Evolutionary conservation across 2,329 filamentous ascomycete species (phyloP).

Genomic region (Capronia coronata): DNA sequence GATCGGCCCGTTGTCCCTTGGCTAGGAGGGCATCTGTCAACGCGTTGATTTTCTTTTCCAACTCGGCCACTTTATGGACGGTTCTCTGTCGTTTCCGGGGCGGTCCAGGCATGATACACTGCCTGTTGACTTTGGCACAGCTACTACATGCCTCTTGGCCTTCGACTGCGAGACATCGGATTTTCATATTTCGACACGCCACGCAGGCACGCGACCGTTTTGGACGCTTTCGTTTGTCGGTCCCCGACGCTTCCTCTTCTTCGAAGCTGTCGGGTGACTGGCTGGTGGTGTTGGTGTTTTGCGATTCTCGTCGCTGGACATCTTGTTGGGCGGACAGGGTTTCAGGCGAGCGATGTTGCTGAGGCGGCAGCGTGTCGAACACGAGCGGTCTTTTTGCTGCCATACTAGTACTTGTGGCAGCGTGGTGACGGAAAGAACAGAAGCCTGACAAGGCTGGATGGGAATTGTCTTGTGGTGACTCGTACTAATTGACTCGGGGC

Average conservation of each 20-base stretch:
- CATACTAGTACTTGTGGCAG: neutral
- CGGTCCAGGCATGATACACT: conserved; percentile 69
- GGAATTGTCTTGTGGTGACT: too few species aligned
- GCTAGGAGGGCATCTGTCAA: conserved; percentile 72
- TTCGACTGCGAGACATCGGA: conserved; percentile 27
- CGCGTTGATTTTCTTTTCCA: conserved; percentile 87
- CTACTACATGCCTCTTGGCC: conserved; percentile 53
- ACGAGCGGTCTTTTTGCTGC: neutral
- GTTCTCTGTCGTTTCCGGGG: conserved; percentile 80
- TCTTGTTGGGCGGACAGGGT: conserved; percentile 7
- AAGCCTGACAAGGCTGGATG: too few species aligned
- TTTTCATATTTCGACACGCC: conserved; percentile 29
- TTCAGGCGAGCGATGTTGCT: conserved; percentile 11
- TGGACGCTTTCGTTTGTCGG: conserved; percentile 23
- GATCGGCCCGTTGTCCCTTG: conserved; percentile 29
- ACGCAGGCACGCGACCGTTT: conserved; percentile 26
- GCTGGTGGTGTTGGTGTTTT: conserved; percentile 1
- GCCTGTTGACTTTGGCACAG: conserved; percentile 71
- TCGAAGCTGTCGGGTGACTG: conserved; percentile 19
- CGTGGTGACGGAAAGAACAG: neutral
- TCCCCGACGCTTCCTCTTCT: conserved; percentile 15
- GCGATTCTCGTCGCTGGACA: conserved; percentile 5
- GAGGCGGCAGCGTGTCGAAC: conserved; percentile 6
- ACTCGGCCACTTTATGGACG: conserved; percentile 79
- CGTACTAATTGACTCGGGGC: too few species aligned